Conservation (phyloP, 1,139 yeast genomes). For the Candida neerlandica region DNA sequence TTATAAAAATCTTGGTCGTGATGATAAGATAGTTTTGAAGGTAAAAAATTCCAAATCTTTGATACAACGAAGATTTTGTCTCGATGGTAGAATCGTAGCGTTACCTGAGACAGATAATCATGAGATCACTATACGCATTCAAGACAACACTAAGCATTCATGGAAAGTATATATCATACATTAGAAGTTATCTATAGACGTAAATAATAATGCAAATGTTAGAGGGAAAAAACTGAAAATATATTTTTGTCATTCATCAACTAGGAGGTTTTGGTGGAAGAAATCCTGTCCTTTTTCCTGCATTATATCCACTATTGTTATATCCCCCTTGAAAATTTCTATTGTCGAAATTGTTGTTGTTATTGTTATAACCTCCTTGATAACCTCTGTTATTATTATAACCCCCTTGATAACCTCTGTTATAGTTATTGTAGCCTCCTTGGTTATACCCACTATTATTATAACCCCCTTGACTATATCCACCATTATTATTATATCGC, state of each 20-base stretch:
- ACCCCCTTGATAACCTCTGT: slow-evolving; percentile 15
- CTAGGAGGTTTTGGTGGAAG: slow-evolving; percentile 14
- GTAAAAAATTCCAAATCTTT: slow-evolving; percentile 21
- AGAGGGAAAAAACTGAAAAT: neutral
- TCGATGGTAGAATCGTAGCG: slow-evolving; percentile 52
- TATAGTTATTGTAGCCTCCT: slow-evolving; percentile 10
- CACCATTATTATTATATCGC: slow-evolving; percentile 13
- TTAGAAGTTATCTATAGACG: slow-evolving; percentile 8
- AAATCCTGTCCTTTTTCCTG: slow-evolving; percentile 14
- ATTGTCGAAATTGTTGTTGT: slow-evolving; percentile 14
- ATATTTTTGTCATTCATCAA: neutral
- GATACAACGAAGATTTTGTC: slow-evolving; percentile 46
- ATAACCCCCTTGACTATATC: slow-evolving; percentile 11
- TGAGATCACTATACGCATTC: slow-evolving; percentile 19
- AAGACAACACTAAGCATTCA: slow-evolving; percentile 25
- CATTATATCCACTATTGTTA: neutral
- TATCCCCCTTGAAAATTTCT: slow-evolving; percentile 10
- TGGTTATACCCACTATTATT: slow-evolving; percentile 13
- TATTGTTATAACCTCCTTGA: slow-evolving; percentile 13
- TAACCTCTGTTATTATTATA: slow-evolving; percentile 18
- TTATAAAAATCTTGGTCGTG: slow-evolving; percentile 37
- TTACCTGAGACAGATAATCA: slow-evolving; percentile 30
- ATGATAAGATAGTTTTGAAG: slow-evolving; percentile 29
- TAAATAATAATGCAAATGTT: neutral
- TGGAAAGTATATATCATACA: slow-evolving; percentile 25